Conservation (phyloP, 306 rosid species). For the Glycine latifolia region DNA sequence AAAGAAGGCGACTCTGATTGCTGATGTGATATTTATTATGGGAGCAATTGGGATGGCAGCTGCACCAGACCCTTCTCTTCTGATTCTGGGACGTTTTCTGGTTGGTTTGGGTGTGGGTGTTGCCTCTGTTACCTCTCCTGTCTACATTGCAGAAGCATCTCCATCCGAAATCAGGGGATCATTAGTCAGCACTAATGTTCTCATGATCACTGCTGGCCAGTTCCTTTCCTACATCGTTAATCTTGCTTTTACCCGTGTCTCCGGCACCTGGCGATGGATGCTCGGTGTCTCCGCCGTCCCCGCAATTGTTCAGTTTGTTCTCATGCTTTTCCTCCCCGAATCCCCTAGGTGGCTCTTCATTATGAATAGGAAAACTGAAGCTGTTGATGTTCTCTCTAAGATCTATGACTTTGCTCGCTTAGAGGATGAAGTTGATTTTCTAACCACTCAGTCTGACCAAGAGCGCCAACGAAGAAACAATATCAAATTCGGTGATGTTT, state of each 20-base stretch:
- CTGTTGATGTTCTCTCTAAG: constrained; percentile 73
- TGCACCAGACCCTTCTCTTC: constrained; percentile 74
- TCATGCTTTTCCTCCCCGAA: constrained; percentile 85
- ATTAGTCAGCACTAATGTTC: constrained; percentile 78
- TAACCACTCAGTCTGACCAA: constrained; percentile 67
- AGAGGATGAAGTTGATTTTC: constrained; percentile 78
- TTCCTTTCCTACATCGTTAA: constrained; percentile 79
- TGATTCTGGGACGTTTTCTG: constrained; percentile 76
- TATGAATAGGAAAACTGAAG: constrained; percentile 62
- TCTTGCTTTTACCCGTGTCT: constrained; percentile 79
- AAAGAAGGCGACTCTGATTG: constrained; percentile 78
- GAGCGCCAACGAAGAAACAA: constrained; percentile 55
- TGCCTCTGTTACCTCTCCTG: constrained; percentile 92
- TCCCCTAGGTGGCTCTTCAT: constrained; percentile 94
- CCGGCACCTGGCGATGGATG: constrained; percentile 99
- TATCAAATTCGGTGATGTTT: constrained; percentile 58
- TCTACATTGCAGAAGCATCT: constrained; percentile 89
- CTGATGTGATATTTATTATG: constrained; percentile 68
- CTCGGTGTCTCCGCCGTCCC: constrained; percentile 88
- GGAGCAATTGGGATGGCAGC: constrained; percentile 82
- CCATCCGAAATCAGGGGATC: constrained; percentile 93
- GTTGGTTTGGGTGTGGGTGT: constrained; percentile 80
- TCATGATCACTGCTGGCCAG: constrained; percentile 90
- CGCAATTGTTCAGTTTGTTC: constrained; percentile 77
- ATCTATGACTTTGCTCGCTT: constrained; percentile 74